Conservation (phyloP, 768 basidiomycete species). For the Boletellus ananas region DNA sequence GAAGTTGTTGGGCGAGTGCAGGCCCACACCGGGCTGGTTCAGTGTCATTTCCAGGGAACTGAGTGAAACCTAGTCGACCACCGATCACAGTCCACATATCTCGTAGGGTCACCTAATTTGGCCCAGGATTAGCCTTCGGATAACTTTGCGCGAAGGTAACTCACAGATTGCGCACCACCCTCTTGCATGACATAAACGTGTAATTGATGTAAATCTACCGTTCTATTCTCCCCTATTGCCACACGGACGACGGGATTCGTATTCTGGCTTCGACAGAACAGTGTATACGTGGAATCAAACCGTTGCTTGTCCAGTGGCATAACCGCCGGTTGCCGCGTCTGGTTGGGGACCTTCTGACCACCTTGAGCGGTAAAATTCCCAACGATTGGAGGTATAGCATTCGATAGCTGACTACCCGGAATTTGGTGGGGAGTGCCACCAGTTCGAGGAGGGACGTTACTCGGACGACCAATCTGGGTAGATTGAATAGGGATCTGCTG, state of each 20-base stretch:
- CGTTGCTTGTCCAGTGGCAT: constrained; percentile 46
- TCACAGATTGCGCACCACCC: constrained; percentile 49
- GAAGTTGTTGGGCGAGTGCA: constrained; percentile 55
- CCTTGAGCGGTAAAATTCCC: constrained; percentile 22
- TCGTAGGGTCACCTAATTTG: constrained; percentile 46
- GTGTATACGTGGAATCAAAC: constrained; percentile 52
- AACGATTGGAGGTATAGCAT: constrained; percentile 33
- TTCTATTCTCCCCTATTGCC: constrained; percentile 48
- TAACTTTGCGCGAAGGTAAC: constrained; percentile 13
- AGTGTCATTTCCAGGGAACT: constrained; percentile 56
- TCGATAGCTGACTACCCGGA: constrained; percentile 26
- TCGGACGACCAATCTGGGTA: constrained; percentile 28
- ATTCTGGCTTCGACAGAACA: constrained; percentile 42
- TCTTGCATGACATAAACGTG: constrained; percentile 58
- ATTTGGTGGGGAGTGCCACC: constrained; percentile 38
- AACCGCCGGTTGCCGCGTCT: constrained; percentile 12
- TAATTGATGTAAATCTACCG: constrained; percentile 57
- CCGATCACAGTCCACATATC: constrained; percentile 66
- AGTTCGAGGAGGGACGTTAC: constrained; percentile 36
- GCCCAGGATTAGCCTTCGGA: constrained; percentile 6
- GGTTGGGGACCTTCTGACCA: constrained; percentile 22
- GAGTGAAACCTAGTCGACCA: constrained; percentile 61
- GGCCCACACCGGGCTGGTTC: constrained; percentile 65
- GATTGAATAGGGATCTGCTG: constrained; percentile 34
- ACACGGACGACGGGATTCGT: constrained; percentile 39